Evolutionary conservation across 1,284 basidiomycete species (phyloP).

Genomic region (Termitomyces sp.): DNA sequence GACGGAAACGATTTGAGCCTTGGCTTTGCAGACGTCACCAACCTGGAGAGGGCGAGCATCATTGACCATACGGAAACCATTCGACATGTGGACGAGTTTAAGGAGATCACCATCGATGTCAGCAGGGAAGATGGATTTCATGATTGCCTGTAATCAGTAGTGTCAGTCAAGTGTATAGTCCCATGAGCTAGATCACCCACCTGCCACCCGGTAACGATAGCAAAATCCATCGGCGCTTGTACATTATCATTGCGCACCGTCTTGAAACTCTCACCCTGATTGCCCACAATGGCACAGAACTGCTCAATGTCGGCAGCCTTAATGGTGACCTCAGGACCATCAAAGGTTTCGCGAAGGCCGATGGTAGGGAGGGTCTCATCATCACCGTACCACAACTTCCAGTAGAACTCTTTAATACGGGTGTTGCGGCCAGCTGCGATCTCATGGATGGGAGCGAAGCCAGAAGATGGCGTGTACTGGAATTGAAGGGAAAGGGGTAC

Average conservation of each 20-base stretch:
- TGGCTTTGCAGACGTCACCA: slow-evolving; percentile 88
- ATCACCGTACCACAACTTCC: slow-evolving; percentile 94
- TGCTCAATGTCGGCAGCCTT: slow-evolving; percentile 73
- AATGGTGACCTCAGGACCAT: slow-evolving; percentile 80
- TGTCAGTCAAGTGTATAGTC: background rate
- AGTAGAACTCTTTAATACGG: slow-evolving; percentile 95
- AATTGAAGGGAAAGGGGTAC: slow-evolving; percentile 84
- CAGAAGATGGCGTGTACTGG: slow-evolving; percentile 83
- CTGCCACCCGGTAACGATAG: slow-evolving; percentile 97
- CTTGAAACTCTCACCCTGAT: slow-evolving; percentile 90
- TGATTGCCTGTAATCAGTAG: slow-evolving; percentile 70
- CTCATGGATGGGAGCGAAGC: slow-evolving; percentile 93
- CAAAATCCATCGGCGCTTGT: slow-evolving; percentile 96
- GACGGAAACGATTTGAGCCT: slow-evolving; percentile 86
- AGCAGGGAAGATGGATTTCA: slow-evolving; percentile 94
- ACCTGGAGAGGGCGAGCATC: slow-evolving; percentile 74
- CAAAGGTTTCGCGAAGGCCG: slow-evolving; percentile 74
- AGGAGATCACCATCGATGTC: slow-evolving; percentile 89
- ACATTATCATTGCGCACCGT: slow-evolving; percentile 63
- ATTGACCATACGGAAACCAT: slow-evolving; percentile 88
- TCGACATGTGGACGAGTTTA: slow-evolving; percentile 94
- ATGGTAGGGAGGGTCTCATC: slow-evolving; percentile 71
- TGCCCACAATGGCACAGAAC: slow-evolving; percentile 93
- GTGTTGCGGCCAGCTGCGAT: slow-evolving; percentile 80
- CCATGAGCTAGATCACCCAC: slow-evolving; percentile 34